Base-by-base conservation (phyloP, 495 filamentous ascomycete species). In the Aspergillus mulundensis region DNA sequence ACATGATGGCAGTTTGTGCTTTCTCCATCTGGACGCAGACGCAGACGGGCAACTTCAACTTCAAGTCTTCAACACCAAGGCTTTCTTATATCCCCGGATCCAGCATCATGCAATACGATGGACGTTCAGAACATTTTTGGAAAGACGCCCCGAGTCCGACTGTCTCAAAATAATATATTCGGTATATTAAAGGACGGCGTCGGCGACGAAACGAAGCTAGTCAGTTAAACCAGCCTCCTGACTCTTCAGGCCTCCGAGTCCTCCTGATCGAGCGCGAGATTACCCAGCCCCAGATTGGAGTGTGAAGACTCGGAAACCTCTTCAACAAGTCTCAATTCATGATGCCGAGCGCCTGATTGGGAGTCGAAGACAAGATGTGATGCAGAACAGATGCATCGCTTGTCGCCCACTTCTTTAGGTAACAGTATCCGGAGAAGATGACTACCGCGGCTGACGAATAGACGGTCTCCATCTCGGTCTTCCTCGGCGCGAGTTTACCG, bases 111-210 rank as follows among this genome's bases (percentile, higher is more conserved):
- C 38, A 18, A 40, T 40, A 4, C 15, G n/a, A 18, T 40, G 38
- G 38, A 40, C n/a, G 8, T 2, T 18, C 14, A 40, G 38, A 11
- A 21, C 23, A 10, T 45, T 45, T 45, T 25, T 10, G 43, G 43
- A 14, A 23, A 40, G 15, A 16, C 5, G 15, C 38, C 38, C 38
- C 18, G 23, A 46, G 15, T 30, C 43, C 12, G 21, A n/a, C 5
- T 34, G 45, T 36, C 46, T 50, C 46, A 38, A 50, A 21, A 38
- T 38, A 48, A 34, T 50, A 36, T 45, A 40, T 16, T 16, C 8
- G 3, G 14, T 40, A 18, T 16, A 40, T 40, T 25, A 6, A 19
- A 39, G 25, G 23, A 28, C 18, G 46, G 46, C n/a, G 28, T 36
- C n/a, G 8, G 7, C 16, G 18, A 21, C 12, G 47, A 39, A 50